Base-by-base conservation (phyloP, 1,284 basidiomycete species). In the Exsudoporus floridanus region DNA sequence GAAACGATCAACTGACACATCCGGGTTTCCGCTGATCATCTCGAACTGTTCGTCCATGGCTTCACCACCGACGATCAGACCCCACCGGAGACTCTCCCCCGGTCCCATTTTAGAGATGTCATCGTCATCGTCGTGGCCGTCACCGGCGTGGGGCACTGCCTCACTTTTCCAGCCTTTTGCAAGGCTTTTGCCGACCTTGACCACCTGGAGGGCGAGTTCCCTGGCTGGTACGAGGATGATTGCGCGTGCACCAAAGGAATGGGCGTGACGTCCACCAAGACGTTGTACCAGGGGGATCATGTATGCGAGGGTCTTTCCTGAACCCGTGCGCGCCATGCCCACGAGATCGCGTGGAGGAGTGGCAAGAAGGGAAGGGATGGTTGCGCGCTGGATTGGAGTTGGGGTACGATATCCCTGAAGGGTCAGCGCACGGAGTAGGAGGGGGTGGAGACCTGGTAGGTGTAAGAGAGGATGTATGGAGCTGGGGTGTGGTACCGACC, bases 261-360 rank as follows among this genome's bases (percentile, higher is more conserved):
- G 81, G 5, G 86, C 82, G 69, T 97, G 94, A 16, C 84, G 77
- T 16, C 91, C 91, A 23, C 90, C 86, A 10, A 99, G 81, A 25
- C 91, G 81, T 57, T 97, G 92, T 0, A 98, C 78, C 13, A 99
- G 80, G 41, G 97, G 97, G 19, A 99, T 79, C 77, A 99, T 84
- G 72, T 97, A 99, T 34, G 96, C 96, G 27, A 99, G 81, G 13
- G 96, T 98, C 74, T 99, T 99, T 56, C 97, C 97, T 1, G 95
- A 98, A 52, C 97, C 97, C 1, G 97, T 99, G 18, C 97, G 81
- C 21, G 97, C 96, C 97, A 99, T 99, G 49, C 94, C 97, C 18
- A 99, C 92, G 9, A 99, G 86, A 73, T 99, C 97, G 46, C 92
- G 79, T 3, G 95, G 92, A 37, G 97, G 95, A 45, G 81, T 83